Conservation (phyloP, 2,329 filamentous ascomycete species). For the Lachnellula arida region DNA sequence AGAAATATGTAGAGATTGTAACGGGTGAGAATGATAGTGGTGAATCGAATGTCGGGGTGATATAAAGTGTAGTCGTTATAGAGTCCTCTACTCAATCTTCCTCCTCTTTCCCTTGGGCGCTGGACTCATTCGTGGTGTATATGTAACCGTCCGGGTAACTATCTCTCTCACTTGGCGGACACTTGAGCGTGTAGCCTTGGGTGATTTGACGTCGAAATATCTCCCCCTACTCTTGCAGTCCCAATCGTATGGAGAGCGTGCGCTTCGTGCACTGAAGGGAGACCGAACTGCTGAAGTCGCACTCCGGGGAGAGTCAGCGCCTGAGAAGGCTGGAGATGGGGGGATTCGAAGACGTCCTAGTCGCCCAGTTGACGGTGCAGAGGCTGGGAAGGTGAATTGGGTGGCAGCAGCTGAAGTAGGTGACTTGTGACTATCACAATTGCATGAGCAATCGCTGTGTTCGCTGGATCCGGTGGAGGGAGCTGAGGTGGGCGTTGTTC, state of each 20-base stretch:
- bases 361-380: constrained; percentile 52
- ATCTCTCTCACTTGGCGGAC: constrained; percentile 77
- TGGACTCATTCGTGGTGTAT: constrained; percentile 80
- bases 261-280: constrained; percentile 63
- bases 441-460: constrained; percentile 52
- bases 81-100: constrained; percentile 51
- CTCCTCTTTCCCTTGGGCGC: constrained; percentile 91
- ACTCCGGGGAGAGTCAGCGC: constrained; percentile 65
- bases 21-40: constrained; percentile 1
- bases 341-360: constrained; percentile 68
- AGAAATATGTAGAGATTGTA: constrained; percentile 1
- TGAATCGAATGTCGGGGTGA: constrained; percentile 1
- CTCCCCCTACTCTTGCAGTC: constrained; percentile 63
- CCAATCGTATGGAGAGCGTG: constrained; percentile 74
- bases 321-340: constrained; percentile 65
- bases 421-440: constrained; percentile 47
- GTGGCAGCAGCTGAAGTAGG: constrained; percentile 54
- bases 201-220: constrained; percentile 53
- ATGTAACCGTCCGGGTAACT: constrained; percentile 90
- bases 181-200: constrained; percentile 56
- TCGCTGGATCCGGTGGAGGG: constrained; percentile 39
- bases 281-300: constrained; percentile 50
- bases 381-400: constrained; percentile 56
- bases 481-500: constrained; percentile 42
- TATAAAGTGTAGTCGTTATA: constrained; percentile 1